phyloP scores from a whole-genome alignment of 768 basidiomycete genomes.

The Phylloporus rhodoxanthus region DNA sequence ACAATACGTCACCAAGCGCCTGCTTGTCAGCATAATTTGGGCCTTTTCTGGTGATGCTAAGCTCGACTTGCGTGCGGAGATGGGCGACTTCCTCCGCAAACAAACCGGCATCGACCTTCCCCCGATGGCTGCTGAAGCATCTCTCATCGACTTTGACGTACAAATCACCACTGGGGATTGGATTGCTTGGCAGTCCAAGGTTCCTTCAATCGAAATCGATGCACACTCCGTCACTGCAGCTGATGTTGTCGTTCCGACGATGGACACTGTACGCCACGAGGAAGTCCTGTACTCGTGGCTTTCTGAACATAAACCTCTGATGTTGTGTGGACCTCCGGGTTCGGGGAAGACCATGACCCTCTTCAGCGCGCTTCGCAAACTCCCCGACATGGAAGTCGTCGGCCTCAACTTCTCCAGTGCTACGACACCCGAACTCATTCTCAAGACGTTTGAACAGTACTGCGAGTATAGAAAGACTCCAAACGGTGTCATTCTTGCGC shows the following conservation, averaged over 20 bases:
- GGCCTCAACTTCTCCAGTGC: slow-evolving; percentile 99
- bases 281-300: slow-evolving; percentile 99
- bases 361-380: slow-evolving; percentile 93
- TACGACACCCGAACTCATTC: slow-evolving; percentile 93
- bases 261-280: slow-evolving; percentile 98
- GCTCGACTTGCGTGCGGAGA: slow-evolving; percentile 77
- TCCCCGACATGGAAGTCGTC: slow-evolving; percentile 98
- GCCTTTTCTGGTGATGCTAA: slow-evolving; percentile 97
- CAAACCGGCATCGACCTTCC: slow-evolving; percentile 91
- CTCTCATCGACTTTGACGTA: slow-evolving; percentile 94
- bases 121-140: slow-evolving; percentile 62
- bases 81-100: slow-evolving; percentile 81
- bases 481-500: slow-evolving; percentile 93
- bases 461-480: slow-evolving; percentile 99
- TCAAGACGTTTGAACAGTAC: slow-evolving; percentile 99
- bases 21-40: slow-evolving; percentile 93
- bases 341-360: slow-evolving; percentile 99
- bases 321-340: slow-evolving; percentile 98
- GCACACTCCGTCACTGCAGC: slow-evolving; percentile 93
- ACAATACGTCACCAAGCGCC: slow-evolving; percentile 83
- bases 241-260: slow-evolving; percentile 95
- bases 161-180: slow-evolving; percentile 82
- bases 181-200: slow-evolving; percentile 86
- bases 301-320: slow-evolving; percentile 95
- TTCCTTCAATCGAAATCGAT: slow-evolving; percentile 95